phyloP scores from a whole-genome alignment of 2,329 filamentous ascomycete genomes.

The Cercospora berteroae region DNA sequence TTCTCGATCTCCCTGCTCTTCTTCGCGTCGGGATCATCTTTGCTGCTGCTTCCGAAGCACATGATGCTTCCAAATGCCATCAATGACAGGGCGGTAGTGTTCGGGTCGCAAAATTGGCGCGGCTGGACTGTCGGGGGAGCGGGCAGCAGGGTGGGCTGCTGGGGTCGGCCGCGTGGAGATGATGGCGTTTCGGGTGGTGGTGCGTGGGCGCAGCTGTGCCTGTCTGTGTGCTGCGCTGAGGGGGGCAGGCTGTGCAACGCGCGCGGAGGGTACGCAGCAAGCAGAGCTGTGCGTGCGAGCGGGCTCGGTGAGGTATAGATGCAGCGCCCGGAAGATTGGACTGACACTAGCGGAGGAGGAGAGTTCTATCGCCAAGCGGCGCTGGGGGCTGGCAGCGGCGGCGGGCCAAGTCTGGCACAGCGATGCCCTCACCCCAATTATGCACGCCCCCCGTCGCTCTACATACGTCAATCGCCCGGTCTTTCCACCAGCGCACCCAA shows the following conservation, averaged over 20 bases:
- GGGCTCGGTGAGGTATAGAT: not conserved
- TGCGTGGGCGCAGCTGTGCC: constrained; percentile 1
- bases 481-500: not conserved
- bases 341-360: not conserved
- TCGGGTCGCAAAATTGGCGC: not conserved
- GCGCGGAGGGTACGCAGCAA: constrained; percentile 8
- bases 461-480: not conserved
- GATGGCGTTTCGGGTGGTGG: constrained; percentile 5
- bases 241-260: constrained; percentile 12
- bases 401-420: not conserved
- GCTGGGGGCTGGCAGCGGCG: not conserved
- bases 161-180: not conserved
- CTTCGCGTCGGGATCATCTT: constrained; percentile 48
- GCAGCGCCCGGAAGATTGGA: constrained; percentile 3
- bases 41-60: constrained; percentile 51
- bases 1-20: constrained; percentile 76
- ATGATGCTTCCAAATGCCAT: constrained; percentile 42
- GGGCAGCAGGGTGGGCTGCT: constrained; percentile 5
- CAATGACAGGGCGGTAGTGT: constrained; percentile 7
- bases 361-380: not conserved
- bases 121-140: constrained; percentile 2
- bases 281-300: not conserved
- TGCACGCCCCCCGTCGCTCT: not conserved
- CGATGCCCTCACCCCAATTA: not conserved
- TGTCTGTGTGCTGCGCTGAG: constrained; percentile 1